A percentile compares a stretch with the other conserved stretches of the same genome.
phyloP scores from a whole-genome alignment of 108 stramenopile species.

The Discostella stelligeroides region DNA sequence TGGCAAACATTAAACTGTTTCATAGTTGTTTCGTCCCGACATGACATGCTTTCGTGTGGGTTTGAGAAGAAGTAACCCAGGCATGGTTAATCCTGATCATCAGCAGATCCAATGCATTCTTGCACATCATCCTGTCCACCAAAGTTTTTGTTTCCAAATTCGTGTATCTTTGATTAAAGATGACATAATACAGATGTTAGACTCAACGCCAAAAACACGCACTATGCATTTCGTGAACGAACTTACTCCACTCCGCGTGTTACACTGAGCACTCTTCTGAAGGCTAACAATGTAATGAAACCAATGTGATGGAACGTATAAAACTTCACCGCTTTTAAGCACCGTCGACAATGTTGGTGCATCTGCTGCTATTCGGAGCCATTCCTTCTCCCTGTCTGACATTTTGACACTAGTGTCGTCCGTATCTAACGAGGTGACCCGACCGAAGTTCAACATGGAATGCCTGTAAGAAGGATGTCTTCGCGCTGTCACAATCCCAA shows the following conservation, averaged over 20 bases:
- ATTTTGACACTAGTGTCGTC: conserved; percentile 33
- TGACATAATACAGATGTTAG: neutral
- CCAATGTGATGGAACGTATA: conserved; percentile 96
- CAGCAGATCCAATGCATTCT: conserved; percentile 8
- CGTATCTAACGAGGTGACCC: conserved; percentile 55
- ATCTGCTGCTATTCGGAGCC: conserved; percentile 53
- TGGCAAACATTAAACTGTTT: conserved; percentile 19
- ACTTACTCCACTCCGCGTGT: conserved; percentile 60
- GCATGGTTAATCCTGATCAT: conserved; percentile 11
- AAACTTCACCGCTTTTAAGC: conserved; percentile 91
- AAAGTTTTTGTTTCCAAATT: conserved; percentile 60
- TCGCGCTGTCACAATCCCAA: conserved; percentile 74
- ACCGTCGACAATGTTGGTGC: conserved; percentile 77
- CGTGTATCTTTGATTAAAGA: conserved; percentile 54
- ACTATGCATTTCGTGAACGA: conserved; percentile 6
- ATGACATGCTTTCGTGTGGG: no score
- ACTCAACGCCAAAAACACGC: neutral
- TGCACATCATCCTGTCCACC: conserved; percentile 60
- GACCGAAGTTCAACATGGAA: conserved; percentile 81
- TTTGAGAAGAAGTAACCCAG: no score
- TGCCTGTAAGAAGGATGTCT: conserved; percentile 91
- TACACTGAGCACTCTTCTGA: conserved; percentile 93
- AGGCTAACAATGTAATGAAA: conserved; percentile 93
- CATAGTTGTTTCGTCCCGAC: neutral
- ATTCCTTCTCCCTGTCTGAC: conserved; percentile 61